phyloP scores from a whole-genome alignment of 140 eudicot species.

The Cichorium intybus region DNA sequence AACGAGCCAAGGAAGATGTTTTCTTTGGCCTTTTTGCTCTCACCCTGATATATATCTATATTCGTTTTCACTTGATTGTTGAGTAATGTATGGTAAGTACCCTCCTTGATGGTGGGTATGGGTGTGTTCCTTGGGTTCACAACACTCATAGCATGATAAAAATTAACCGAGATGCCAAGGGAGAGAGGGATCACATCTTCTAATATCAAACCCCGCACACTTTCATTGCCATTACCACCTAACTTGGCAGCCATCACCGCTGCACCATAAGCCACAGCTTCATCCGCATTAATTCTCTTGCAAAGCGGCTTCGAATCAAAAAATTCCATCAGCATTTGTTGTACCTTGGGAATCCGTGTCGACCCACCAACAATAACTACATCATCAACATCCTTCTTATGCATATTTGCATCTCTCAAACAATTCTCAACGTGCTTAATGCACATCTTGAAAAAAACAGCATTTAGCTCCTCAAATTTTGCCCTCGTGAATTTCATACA shows the following conservation, averaged over 20 bases:
- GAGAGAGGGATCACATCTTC: conserved; percentile 24
- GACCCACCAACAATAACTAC: conserved; percentile 25
- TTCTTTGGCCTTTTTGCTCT: not conserved
- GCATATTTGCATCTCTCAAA: conserved; percentile 17
- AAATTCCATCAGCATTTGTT: conserved; percentile 22
- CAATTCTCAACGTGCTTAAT: conserved; percentile 20
- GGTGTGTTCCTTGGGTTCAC: conserved; percentile 24
- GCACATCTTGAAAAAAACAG: conserved; percentile 13
- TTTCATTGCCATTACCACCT: conserved; percentile 1
- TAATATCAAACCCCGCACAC: conserved; percentile 1
- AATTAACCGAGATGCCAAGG: not conserved
- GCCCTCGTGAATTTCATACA: not conserved
- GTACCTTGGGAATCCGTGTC: conserved; percentile 26
- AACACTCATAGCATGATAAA: not conserved
- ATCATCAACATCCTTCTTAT: conserved; percentile 19
- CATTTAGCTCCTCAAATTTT: conserved; percentile 8
- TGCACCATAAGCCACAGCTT: conserved; percentile 30
- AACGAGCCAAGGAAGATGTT: conserved; percentile 16
- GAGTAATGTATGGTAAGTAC: not conserved
- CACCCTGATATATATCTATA: conserved; percentile 16
- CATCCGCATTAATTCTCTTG: conserved; percentile 24
- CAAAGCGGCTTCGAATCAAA: conserved; percentile 24
- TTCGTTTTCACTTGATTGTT: not conserved
- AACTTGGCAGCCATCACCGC: conserved; percentile 23
- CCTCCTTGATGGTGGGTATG: conserved; percentile 11